These are phyloP conservation scores for Debaryomyces sp. DNA, from an alignment of 1,139 yeast species.

Conservation along the genomic window DNA sequence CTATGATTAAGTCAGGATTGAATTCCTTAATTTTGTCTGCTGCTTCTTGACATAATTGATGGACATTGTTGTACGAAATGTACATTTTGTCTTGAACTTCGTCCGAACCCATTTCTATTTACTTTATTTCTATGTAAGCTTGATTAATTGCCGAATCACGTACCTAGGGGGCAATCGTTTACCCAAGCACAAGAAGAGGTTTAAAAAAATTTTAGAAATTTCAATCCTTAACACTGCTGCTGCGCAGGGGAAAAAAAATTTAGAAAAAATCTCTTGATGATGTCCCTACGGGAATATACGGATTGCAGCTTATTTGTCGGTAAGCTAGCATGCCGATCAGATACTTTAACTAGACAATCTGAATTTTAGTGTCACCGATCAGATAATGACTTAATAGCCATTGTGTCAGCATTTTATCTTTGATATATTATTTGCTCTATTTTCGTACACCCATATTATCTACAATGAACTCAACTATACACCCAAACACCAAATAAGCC, in stretches of 20 bases:
- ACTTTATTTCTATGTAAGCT: neutral
- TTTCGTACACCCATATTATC: neutral
- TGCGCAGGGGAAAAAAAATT: conserved; percentile 1
- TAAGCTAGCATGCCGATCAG: neutral
- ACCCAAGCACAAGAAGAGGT: neutral
- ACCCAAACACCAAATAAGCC: too few relatives aligned
- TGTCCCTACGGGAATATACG: neutral
- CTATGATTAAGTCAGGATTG: conserved; percentile 86
- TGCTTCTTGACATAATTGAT: conserved; percentile 86
- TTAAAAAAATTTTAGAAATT: neutral
- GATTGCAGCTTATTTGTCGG: neutral
- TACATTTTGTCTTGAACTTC: conserved; percentile 62
- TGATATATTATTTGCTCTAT: neutral
- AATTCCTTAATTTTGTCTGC: conserved; percentile 71
- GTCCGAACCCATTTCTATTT: conserved; percentile 27
- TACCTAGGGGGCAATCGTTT: conserved; percentile 2
- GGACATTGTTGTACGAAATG: conserved; percentile 90
- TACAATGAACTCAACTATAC: too few relatives aligned
- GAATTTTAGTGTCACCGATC: neutral
- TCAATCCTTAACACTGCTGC: neutral
- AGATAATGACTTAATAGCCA: neutral
- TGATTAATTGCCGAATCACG: neutral
- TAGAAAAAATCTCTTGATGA: neutral
- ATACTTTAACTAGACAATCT: neutral
- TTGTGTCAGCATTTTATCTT: neutral